Base-by-base conservation (phyloP, 495 filamentous ascomycete genomes). In the Penicillium nucicola region DNA sequence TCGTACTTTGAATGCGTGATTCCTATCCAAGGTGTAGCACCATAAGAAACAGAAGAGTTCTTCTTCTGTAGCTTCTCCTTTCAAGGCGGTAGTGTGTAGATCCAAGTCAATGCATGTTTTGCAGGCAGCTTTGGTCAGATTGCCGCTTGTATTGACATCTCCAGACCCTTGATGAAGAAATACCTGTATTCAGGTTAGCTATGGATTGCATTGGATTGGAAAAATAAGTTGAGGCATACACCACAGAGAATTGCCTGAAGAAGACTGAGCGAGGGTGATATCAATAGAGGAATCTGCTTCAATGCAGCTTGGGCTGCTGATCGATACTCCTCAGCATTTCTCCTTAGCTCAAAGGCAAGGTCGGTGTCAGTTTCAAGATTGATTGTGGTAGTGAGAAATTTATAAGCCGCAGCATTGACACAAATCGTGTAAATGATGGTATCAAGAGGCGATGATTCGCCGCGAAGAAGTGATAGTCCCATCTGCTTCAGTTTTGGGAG, bases 21-120 rank as follows among this genome's bases (percentile, higher is more conserved):
- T 64, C 20, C 52, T 42, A 33, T 64, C 60, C 32, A 64, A 30
- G 31, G 46, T 57, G 22, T 64, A 64, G 42, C 60, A 64, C 57
- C 60, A 60, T 5, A 64, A 36, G 14, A 64, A 39, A 36, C 60
- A 64, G 48, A 53, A 60, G n/a, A 52, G 49, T 31, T 57, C 57
- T 23, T 60, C 60, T 18, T 55, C 51, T 3, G 36, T 46, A 9
- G 17, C 10, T 8, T 12, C 22, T 37, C 32, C 42, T 17, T 20
- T 4, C 1, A 43, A n/a, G 30, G 19, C 48, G 11, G 6, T 45
- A 1, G 22, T 10, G 13, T 45, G 20, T 34, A 57, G 48, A 17
- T 53, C 60, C 4, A 60, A 17, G 14, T 57, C 60, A 23, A 50
- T 56, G 38, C 53, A 56, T 2, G 52, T 39, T 7, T 57, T 31